Evolutionary conservation across 2,329 filamentous ascomycete genomes (phyloP).

Genomic region (Paecilomyces dactylethromorphus): DNA sequence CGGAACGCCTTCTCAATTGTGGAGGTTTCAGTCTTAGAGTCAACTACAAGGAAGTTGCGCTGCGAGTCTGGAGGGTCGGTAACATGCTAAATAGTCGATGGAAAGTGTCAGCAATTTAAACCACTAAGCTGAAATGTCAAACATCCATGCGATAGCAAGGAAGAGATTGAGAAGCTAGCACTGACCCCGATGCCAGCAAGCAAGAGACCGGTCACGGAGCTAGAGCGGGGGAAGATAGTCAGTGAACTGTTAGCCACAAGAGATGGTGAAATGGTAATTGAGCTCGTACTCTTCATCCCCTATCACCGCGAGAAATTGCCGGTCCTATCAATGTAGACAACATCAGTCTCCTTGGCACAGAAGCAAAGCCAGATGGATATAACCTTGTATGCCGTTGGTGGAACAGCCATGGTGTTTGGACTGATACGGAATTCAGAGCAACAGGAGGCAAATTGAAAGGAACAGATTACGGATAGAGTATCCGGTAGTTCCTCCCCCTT

Average conservation of each 20-base stretch:
- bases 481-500: not conserved
- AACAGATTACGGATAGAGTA: not conserved
- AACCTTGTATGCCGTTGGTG: slow-evolving; percentile 48
- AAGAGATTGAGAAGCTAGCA: slow-evolving; percentile 6
- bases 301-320: slow-evolving; percentile 95
- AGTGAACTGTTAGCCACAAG: slow-evolving; percentile 1
- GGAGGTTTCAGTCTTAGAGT: slow-evolving; percentile 82
- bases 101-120: not conserved
- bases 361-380: slow-evolving; percentile 1
- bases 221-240: slow-evolving; percentile 34
- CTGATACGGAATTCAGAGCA: not conserved
- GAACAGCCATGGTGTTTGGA: not conserved
- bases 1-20: slow-evolving; percentile 88
- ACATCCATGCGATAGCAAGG: not conserved
- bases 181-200: slow-evolving; percentile 90
- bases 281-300: slow-evolving; percentile 71
- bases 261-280: not conserved
- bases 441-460: not conserved
- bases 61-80: slow-evolving; percentile 80
- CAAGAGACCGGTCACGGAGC: slow-evolving; percentile 90
- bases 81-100: slow-evolving; percentile 61
- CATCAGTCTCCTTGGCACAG: slow-evolving; percentile 36
- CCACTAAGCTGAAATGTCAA: not conserved
- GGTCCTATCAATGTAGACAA: slow-evolving; percentile 50
- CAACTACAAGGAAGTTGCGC: slow-evolving; percentile 97